Evolutionary conservation across 345 rosid species (phyloP).

Genomic region (Garcia nutans): DNA sequence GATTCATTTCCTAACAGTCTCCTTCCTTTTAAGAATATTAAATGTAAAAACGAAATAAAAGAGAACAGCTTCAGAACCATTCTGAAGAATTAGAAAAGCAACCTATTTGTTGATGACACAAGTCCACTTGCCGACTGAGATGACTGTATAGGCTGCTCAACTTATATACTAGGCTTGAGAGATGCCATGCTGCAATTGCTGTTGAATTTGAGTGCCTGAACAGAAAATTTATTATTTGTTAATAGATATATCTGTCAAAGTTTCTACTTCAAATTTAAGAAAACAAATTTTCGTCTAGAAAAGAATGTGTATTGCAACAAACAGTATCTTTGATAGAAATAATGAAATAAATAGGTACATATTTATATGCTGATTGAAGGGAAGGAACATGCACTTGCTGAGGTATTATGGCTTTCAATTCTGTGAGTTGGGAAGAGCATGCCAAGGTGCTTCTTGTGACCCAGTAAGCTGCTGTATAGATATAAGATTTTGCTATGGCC

Average conservation of each 20-base stretch:
- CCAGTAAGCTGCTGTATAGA: constrained; percentile 63
- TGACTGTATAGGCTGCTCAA: constrained; percentile 40
- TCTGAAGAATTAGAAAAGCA: constrained; percentile 8
- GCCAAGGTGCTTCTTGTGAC: constrained; percentile 54
- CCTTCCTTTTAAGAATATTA: no score
- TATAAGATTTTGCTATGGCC: constrained; percentile 40
- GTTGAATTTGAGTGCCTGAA: constrained; percentile 41
- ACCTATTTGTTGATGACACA: constrained; percentile 60
- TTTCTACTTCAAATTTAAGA: background rate
- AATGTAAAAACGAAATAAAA: no score
- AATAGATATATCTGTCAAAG: background rate
- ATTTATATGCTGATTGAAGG: constrained; percentile 27
- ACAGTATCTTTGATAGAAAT: constrained; percentile 1
- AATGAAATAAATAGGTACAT: constrained; percentile 6
- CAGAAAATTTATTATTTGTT: background rate
- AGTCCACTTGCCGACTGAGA: constrained; percentile 56
- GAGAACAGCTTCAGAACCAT: constrained; percentile 5
- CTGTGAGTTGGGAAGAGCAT: constrained; percentile 52
- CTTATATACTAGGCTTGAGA: constrained; percentile 50
- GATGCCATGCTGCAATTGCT: constrained; percentile 59
- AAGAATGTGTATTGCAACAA: background rate
- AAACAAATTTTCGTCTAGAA: background rate
- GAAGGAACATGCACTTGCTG: constrained; percentile 64
- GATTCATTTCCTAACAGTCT: no score
- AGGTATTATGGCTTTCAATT: constrained; percentile 41